Percentiles rank a stretch among this genome's conserved stretches.
Evolutionary conservation across 805 yeast genomes (phyloP).

Genomic region (Kuraishia ogatae): DNA sequence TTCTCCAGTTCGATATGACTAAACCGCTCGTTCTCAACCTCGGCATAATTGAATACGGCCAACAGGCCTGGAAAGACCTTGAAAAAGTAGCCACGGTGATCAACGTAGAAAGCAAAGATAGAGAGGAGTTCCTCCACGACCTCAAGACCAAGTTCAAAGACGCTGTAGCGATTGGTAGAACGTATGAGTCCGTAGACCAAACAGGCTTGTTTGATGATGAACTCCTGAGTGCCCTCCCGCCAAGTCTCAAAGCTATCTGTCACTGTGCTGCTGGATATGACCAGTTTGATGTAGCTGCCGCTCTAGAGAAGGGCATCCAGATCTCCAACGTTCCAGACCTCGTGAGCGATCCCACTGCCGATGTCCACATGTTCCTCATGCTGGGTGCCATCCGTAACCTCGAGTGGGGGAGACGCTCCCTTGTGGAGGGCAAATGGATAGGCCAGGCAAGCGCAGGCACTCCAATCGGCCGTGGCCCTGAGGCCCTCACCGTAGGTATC

Average conservation of each 20-base stretch:
- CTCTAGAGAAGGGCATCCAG: constrained; percentile 32
- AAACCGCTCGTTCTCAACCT: constrained; percentile 59
- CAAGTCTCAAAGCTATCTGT: constrained; percentile 31
- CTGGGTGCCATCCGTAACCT: constrained; percentile 49
- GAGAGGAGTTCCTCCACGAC: constrained; percentile 31
- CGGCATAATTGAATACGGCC: constrained; percentile 53
- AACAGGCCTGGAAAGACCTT: constrained; percentile 57
- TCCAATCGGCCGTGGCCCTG: constrained; percentile 66
- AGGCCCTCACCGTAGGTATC: constrained; percentile 68
- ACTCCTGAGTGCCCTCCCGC: constrained; percentile 27
- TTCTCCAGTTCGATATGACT: constrained; percentile 14
- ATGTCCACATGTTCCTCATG: constrained; percentile 40
- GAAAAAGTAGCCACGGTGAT: constrained; percentile 38
- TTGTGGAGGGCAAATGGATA: constrained; percentile 59
- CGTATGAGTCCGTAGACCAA: constrained; percentile 28
- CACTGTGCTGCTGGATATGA: constrained; percentile 56
- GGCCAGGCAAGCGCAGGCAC: constrained; percentile 38
- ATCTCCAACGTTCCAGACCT: constrained; percentile 44
- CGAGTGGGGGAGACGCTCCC: constrained; percentile 44
- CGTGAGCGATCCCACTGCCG: constrained; percentile 50
- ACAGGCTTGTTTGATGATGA: constrained; percentile 38
- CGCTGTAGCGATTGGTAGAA: constrained; percentile 30
- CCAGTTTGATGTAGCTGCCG: constrained; percentile 33
- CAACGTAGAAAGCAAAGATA: constrained; percentile 26
- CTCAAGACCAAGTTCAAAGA: constrained; percentile 23